These are phyloP conservation scores for Abrus pulchellus DNA, from an alignment of 306 rosid genomes.

Conservation along the genomic window DNA sequence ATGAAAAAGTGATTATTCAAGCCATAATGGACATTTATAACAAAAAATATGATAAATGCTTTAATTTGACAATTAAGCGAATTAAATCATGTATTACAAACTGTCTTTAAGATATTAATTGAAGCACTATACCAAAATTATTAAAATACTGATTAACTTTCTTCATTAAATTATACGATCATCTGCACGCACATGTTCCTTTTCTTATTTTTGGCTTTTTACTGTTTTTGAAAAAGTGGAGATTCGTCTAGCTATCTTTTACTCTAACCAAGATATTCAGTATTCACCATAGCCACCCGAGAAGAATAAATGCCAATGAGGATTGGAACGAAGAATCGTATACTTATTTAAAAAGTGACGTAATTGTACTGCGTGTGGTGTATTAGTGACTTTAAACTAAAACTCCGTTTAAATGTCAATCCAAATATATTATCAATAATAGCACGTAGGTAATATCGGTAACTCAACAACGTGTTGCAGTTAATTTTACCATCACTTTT, in stretches of 20 bases:
- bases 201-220: constrained; percentile 29
- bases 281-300: neutral
- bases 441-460: neutral
- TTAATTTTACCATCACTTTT: neutral
- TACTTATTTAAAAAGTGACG: neutral
- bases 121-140: no score
- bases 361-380: neutral
- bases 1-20: constrained; percentile 42
- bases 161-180: neutral
- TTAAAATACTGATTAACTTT: no score
- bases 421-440: no score
- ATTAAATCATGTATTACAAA: no score
- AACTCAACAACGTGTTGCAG: neutral
- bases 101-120: no score
- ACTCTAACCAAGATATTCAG: neutral
- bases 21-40: constrained; percentile 21
- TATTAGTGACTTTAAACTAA: no score
- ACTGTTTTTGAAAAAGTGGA: constrained; percentile 40
- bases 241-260: constrained; percentile 21
- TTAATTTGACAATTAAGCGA: neutral
- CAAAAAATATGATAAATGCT: neutral
- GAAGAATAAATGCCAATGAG: constrained; percentile 39
- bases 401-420: no score
- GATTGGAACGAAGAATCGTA: neutral
- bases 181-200: neutral